These are phyloP conservation scores for Globisporangium solare DNA, from an alignment of 352 stramenopile species.

Conservation along the genomic window DNA sequence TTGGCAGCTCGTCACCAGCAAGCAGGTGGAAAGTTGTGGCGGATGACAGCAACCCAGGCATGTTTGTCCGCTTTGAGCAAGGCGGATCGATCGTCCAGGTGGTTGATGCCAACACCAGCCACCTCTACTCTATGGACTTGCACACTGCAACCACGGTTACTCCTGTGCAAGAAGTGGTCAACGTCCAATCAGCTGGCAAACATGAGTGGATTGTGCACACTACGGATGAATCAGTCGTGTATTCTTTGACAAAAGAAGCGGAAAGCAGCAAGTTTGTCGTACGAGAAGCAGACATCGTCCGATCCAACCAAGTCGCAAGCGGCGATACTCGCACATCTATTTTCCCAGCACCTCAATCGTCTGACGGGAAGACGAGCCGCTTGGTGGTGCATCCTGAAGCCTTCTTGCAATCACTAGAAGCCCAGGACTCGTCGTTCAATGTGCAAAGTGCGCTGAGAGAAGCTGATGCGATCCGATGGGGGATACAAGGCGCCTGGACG, in stretches of 20 bases:
- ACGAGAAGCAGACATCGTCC: constrained; percentile 18
- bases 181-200: constrained; percentile 29
- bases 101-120: constrained; percentile 33
- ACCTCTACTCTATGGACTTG: constrained; percentile 51
- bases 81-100: constrained; percentile 54
- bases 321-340: constrained; percentile 29
- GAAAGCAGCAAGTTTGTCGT: constrained; percentile 25
- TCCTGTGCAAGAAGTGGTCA: constrained; percentile 23
- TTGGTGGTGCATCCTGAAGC: constrained; percentile 44
- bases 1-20: constrained; percentile 20
- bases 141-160: constrained; percentile 1
- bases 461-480: constrained; percentile 7
- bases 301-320: background rate
- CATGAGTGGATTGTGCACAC: constrained; percentile 54
- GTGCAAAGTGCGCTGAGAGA: constrained; percentile 24
- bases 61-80: constrained; percentile 43
- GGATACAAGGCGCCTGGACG: constrained; percentile 26
- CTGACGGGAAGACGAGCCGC: background rate
- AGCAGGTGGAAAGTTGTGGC: constrained; percentile 14
- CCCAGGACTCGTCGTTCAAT: constrained; percentile 1
- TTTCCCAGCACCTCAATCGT: constrained; percentile 10
- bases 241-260: constrained; percentile 21
- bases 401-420: constrained; percentile 32
- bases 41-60: constrained; percentile 21
- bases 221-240: constrained; percentile 26